Evolutionary conservation across 768 basidiomycete genomes (phyloP), one percentile per base, ranked within the genome.

Genomic region (Holtermanniella nyarrowii): DNA sequence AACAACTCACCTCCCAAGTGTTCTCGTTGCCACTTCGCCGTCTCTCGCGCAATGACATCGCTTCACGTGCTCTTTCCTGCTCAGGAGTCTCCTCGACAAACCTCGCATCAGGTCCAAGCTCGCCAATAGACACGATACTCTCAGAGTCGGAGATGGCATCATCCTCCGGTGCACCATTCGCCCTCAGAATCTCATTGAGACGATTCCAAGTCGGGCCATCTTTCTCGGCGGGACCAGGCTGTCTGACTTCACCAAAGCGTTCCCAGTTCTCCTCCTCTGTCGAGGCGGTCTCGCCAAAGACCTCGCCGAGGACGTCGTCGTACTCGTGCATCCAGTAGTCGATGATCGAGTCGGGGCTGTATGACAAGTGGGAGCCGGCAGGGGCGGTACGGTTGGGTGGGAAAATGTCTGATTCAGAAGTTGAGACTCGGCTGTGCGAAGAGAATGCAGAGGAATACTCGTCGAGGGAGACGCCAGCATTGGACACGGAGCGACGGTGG

Each of bases 81-180:
- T 53, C 46, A 39, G 31, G 31, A 47, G 22, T 43, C 1, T 77
- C 77, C 12, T 77, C 65, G 59, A 82, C 80, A 53, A 88, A 71
- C 47, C 85, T 77, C 51, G 80, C 74, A 56, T 86, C 87, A 59
- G 88, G 83, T 25, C 85, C 84, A 48, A 96, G 75, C 64, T 96
- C 86, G 49, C 86, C 86, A 52, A 96, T 89, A 18, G 85, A 82
- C 16, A 79, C 88, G 20, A 91, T 86, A 62, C 88, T 95, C 73
- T 96, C 95, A 59, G 83, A 87, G 68, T 97, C 93, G 66, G 87
- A 89, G 56, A 95, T 89, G 20, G 82, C 81, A 63, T 95, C 90
- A 25, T 83, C 81, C 20, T 62, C 59, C 14, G 41, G 16, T 10
- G 49, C 53, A 3, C 58, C 59, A 59, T 89, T 83, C 24, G 82